Evolutionary conservation across 2,329 filamentous ascomycete genomes (phyloP).

Genomic region (Trichoderma aggressivum): DNA sequence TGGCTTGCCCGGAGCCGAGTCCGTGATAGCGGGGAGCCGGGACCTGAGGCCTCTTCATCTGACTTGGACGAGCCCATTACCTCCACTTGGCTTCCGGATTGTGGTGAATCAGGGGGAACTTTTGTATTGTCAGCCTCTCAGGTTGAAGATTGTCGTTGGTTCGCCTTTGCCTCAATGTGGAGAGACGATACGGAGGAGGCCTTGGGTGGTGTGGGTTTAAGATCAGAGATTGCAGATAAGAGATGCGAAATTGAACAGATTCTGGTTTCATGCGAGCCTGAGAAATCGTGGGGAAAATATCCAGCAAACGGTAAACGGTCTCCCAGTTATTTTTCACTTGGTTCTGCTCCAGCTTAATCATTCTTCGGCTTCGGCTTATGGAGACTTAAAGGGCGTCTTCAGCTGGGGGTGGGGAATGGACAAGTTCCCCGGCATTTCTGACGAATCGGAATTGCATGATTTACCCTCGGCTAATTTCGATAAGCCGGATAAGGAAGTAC

Average conservation of each 20-base stretch:
- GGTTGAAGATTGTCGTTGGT: not conserved
- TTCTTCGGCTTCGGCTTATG: not conserved
- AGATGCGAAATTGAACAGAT: not conserved
- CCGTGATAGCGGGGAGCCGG: not conserved
- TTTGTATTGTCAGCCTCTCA: not conserved
- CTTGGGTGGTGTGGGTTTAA: not conserved
- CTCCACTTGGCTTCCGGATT: not conserved
- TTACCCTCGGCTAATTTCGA: constrained; percentile 15
- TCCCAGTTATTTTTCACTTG: not conserved
- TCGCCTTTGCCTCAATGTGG: not conserved
- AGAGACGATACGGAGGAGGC: not conserved
- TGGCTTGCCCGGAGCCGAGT: constrained; percentile 10
- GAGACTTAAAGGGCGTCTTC: not conserved
- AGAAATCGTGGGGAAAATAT: not conserved
- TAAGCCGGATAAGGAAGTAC: constrained; percentile 6
- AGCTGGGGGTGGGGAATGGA: not conserved
- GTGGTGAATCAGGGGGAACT: not conserved
- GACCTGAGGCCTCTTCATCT: not conserved
- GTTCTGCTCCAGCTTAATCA: not conserved
- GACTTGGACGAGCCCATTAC: constrained; percentile 3
- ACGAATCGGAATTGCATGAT: not conserved
- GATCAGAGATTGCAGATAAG: not conserved
- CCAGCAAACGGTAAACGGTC: not conserved
- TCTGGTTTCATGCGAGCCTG: not conserved
- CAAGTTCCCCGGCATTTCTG: not conserved